These are phyloP conservation scores for Mycothermus thermophilus DNA, from an alignment of 495 filamentous ascomycete species.

Conservation along the genomic window DNA sequence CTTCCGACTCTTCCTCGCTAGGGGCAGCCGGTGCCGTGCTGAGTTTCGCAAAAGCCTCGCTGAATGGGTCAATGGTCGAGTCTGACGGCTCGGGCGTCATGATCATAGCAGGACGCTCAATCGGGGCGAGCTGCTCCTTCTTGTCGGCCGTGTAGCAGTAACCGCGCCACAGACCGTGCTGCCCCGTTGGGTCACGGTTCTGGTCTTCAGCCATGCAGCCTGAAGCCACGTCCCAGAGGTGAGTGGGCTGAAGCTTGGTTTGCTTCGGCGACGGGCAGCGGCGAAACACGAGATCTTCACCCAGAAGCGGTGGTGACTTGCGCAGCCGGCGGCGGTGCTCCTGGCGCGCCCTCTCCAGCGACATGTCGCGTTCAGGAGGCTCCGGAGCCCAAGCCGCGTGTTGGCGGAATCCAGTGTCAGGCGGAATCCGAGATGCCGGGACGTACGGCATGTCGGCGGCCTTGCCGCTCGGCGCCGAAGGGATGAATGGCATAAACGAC, in stretches of 20 bases:
- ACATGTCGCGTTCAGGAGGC: conserved; percentile 27
- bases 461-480: conserved; percentile 20
- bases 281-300: conserved; percentile 58
- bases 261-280: conserved; percentile 62
- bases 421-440: conserved; percentile 17
- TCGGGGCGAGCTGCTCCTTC: conserved; percentile 24
- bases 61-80: conserved; percentile 24
- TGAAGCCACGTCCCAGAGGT: conserved; percentile 23
- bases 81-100: conserved; percentile 22
- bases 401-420: conserved; percentile 21
- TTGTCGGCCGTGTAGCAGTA: conserved; percentile 36
- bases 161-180: conserved; percentile 54
- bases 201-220: conserved; percentile 28
- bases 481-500: conserved; percentile 25
- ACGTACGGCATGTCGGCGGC: conserved; percentile 21
- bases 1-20: conserved; percentile 14
- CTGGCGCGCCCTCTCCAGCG: conserved; percentile 23
- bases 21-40: conserved; percentile 10
- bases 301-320: conserved; percentile 74
- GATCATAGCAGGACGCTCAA: conserved; percentile 24
- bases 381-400: conserved; percentile 19
- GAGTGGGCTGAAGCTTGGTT: conserved; percentile 60
- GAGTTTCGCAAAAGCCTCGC: conserved; percentile 22
- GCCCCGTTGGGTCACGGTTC: conserved; percentile 33
- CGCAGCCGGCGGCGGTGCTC: conserved; percentile 23